These are phyloP conservation scores for Asterochloris erici DNA, from an alignment of 139 green algal genomes.

Conservation along the genomic window DNA sequence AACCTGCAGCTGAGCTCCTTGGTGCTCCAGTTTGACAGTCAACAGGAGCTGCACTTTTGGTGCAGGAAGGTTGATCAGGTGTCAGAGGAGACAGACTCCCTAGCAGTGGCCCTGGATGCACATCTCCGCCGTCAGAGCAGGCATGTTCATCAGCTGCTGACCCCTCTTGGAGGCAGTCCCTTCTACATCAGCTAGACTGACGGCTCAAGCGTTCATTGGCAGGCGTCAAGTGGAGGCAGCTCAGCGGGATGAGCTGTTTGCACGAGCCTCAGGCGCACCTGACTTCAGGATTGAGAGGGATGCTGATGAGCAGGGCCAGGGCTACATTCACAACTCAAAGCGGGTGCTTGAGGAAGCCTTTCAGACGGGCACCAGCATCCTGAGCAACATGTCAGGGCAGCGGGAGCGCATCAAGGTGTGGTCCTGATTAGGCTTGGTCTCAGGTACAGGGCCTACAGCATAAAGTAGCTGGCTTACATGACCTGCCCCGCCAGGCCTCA, in stretches of 20 bases:
- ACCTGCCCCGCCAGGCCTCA: neutral
- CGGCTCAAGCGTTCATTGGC: neutral
- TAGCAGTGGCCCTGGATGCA: slow-evolving; percentile 44
- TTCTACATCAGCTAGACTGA: neutral
- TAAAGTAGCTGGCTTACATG: neutral
- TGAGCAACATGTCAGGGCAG: slow-evolving; percentile 70
- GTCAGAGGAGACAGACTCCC: slow-evolving; percentile 63
- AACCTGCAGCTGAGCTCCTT: neutral
- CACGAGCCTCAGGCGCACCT: slow-evolving; percentile 11
- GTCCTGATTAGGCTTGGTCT: neutral
- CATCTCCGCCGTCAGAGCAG: slow-evolving; percentile 26
- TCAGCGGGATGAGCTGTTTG: slow-evolving; percentile 73
- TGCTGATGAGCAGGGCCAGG: slow-evolving; percentile 12
- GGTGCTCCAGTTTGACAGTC: neutral
- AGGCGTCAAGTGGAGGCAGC: slow-evolving; percentile 39
- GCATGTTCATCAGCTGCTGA: neutral
- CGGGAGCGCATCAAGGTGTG: slow-evolving; percentile 78
- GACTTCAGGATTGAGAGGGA: neutral
- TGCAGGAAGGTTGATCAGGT: slow-evolving; percentile 83
- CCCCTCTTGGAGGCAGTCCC: too few species aligned
- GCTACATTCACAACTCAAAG: slow-evolving; percentile 55
- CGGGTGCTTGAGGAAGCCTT: slow-evolving; percentile 75
- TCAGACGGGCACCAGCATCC: slow-evolving; percentile 62
- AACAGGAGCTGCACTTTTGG: neutral
- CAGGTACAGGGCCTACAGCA: neutral